Evolutionary conservation across 163 green algal genomes (phyloP).

Genomic region (Scenedesmus sp.): DNA sequence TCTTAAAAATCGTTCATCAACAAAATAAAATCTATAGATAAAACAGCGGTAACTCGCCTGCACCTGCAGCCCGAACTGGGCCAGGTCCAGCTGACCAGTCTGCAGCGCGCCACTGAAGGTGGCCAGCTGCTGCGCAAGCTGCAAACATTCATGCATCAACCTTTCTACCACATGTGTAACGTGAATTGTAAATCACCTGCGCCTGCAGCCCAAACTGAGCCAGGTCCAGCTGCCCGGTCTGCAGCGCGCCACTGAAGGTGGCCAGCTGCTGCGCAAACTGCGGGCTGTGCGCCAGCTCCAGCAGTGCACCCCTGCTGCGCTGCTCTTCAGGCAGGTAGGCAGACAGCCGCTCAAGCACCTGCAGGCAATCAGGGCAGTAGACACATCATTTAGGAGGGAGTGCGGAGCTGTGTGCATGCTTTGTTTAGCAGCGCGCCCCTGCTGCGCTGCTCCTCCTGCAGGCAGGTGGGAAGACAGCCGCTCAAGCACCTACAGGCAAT

Average conservation of each 20-base stretch:
- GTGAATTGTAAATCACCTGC: not conserved
- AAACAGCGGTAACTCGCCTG: too few relatives aligned
- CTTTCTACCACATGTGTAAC: too few relatives aligned
- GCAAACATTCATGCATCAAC: not conserved
- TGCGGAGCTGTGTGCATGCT: not conserved
- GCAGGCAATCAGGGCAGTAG: not conserved
- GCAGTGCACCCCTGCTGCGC: constrained; percentile 51
- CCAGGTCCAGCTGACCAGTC: not conserved
- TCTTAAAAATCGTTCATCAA: too few relatives aligned
- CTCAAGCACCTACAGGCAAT: not conserved
- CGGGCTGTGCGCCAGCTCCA: constrained; percentile 46
- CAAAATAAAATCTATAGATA: too few relatives aligned
- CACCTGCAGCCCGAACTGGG: not conserved
- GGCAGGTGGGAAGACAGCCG: too few relatives aligned
- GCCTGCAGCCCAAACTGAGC: constrained; percentile 63
- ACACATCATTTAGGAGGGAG: not conserved
- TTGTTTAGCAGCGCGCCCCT: too few relatives aligned
- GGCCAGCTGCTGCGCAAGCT: too few relatives aligned
- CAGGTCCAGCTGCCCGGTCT: constrained; percentile 69
- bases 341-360: constrained; percentile 55
- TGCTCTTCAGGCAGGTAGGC: constrained; percentile 66
- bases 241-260: constrained; percentile 59
- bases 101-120: not conserved
- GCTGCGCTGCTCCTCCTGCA: too few relatives aligned
- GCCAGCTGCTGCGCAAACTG: constrained; percentile 71